Evolutionary conservation across 176 grass and related monocot genomes (phyloP).

Genomic region (Ensete glaucum): DNA sequence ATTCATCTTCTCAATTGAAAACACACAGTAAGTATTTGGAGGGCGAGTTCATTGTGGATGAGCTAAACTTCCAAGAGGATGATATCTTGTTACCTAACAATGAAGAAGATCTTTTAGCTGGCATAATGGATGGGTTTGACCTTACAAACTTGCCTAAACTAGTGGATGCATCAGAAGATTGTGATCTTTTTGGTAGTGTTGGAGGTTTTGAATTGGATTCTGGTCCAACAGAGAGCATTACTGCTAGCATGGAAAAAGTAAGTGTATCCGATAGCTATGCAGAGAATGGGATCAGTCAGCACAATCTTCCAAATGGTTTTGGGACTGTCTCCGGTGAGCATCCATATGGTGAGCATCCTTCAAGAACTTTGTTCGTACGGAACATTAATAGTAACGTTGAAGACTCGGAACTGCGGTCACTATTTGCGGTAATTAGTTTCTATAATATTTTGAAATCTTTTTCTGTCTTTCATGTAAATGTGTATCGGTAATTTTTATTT

Average conservation of each 20-base stretch:
- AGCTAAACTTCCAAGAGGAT: conserved; percentile 26
- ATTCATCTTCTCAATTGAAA: conserved; percentile 19
- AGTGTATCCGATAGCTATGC: conserved; percentile 21
- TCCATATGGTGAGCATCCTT: conserved; percentile 47
- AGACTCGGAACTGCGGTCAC: conserved; percentile 28
- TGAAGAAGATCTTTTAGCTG: conserved; percentile 40
- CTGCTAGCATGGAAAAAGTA: conserved; percentile 21
- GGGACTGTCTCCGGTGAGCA: conserved; percentile 39
- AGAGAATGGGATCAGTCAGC: conserved; percentile 18
- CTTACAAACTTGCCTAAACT: conserved; percentile 21
- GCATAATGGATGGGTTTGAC: conserved; percentile 44
- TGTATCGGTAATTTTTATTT: background rate
- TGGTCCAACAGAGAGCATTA: conserved; percentile 30
- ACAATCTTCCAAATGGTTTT: conserved; percentile 15
- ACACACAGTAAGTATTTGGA: background rate
- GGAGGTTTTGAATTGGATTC: conserved; percentile 42
- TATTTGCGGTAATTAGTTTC: conserved; percentile 36
- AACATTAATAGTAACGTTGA: conserved; percentile 52
- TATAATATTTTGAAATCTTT: background rate
- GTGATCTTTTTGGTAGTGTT: conserved; percentile 38
- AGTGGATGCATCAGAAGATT: conserved; percentile 38
- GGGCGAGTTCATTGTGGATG: conserved; percentile 18
- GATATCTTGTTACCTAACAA: conserved; percentile 35
- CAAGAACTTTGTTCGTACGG: conserved; percentile 46
- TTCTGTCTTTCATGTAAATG: background rate